Base-by-base conservation (phyloP, 345 rosid species). In the Citrus trifoliata region DNA sequence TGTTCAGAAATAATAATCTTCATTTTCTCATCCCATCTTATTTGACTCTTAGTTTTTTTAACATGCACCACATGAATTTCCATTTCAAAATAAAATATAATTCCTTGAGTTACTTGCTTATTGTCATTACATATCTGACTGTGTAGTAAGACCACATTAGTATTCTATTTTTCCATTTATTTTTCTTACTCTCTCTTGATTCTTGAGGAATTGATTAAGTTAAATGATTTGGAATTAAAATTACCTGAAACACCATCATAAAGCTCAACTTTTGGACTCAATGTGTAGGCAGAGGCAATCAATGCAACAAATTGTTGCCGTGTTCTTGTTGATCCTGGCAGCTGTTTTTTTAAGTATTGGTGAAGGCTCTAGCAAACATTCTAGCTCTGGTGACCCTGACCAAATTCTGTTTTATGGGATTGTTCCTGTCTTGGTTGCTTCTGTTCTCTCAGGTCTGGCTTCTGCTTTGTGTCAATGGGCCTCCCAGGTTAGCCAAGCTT, bases 391-490 rank as follows among this genome's bases (percentile, higher is more conserved):
- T 78, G 78, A 82, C 75, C 87, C 95, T 9, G 96, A 97, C 65
- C 89, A 83, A 79, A 87, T 91, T 76, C 70, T 97, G 74, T 93
- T 96, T 82, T 90, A 87, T 77, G 99, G 99, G 59, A 97, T 97
- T 78, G 86, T 90, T 78, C 99, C 98, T 42, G 98, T 97, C 80
- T 86, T 94, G 80, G 93, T 83, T 84, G 99, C 98, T 75, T 96
- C 99, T 76, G 91, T 94, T 25, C 98, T 96, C 76, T 96, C 99
- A 25, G 98, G 99, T 81, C 89, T 96, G 77, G 99, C 98, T 73
- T 96, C 99, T 28, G 82, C 97, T 75, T 86, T 94, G 70, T 94
- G 99, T 78, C 98, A 97, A 76, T 97, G 95, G 98, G 98, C 98
- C 83, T 92, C 98, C 80, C 98, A 92, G 98, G 98, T 90, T 64